Evolutionary conservation across 108 stramenopile species (phyloP), one percentile per base, ranked within the genome.

Genomic region (Poteriospumella lacustris): DNA sequence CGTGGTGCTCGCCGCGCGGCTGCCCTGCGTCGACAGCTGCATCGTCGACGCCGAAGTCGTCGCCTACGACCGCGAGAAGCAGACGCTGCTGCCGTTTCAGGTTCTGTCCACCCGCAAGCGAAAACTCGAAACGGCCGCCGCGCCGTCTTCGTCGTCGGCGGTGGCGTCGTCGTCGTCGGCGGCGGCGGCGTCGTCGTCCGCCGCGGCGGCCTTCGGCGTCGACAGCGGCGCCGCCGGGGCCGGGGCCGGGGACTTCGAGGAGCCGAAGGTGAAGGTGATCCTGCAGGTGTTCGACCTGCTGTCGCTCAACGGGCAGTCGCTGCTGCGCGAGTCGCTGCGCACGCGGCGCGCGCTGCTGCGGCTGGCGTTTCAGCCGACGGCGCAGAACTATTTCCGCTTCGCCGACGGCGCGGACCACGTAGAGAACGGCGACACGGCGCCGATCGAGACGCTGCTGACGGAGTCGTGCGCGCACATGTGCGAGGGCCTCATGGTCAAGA

Each of bases 401-500:
- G 97, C 85, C 28, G 79, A 41, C 0, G 84, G 70, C 41, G 67
- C 78, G 60, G 86, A 86, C 47, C 82, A 85, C 58, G 80, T 78
- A 78, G 87, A 91, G 81, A 87, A 90, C 41, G 96, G 94, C 68
- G 96, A 89, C 42, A 73, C 75, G 15, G 75, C 15, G 2, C 83
- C 88, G 2, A 84, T 98, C 76, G 95, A 98, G 70, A 90, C 91
- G 42, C 95, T 97, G 80, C 85, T 99, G 40, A 93, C 95, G 33
- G 86, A 87, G 39, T 92, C 99, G n/a, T 93, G 96, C 43, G 95
- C 93, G 85, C 93, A 90, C 24, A 95, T 96, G 79, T 98, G 96
- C 81, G 99, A 99, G 84, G 99, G 99, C 40, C 90, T 99, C 67
- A 99, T 99, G 99, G 96, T 99, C 39, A 99, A 99, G 89, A 97